Percentiles rank a stretch among this genome's conserved stretches.
These are phyloP conservation scores for Tetrahymena thermophila DNA, from an alignment of 73 alveolate genomes.

Conservation along the genomic window DNA sequence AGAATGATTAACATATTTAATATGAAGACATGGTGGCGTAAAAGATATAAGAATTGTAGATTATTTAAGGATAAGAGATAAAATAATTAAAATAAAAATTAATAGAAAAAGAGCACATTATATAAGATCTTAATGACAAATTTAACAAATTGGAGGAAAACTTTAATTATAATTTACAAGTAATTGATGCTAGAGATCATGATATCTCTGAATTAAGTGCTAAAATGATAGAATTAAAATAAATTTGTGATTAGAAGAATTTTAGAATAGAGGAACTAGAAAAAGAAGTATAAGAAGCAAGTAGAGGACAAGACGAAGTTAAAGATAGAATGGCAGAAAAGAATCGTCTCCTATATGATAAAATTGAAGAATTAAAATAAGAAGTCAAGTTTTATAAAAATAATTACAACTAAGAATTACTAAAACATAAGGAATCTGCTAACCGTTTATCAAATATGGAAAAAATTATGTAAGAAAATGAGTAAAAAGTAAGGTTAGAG, in stretches of 20 bases:
- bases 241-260: background rate
- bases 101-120: background rate
- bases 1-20: background rate
- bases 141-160: background rate
- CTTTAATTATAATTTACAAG: background rate
- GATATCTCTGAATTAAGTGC: background rate
- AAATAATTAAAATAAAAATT: background rate
- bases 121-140: background rate
- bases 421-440: background rate
- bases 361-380: background rate
- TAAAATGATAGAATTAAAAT: background rate
- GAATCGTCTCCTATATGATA: background rate
- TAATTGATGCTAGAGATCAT: background rate
- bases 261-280: background rate
- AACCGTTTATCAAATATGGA: background rate
- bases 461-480: background rate
- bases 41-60: background rate
- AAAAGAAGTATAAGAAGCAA: background rate
- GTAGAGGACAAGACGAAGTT: background rate
- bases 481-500: background rate
- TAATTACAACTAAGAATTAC: background rate
- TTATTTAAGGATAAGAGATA: background rate
- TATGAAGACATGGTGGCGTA: background rate
- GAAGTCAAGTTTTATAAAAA: background rate
- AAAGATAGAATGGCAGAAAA: background rate